Evolutionary conservation across 306 rosid species (phyloP), one percentile per base, ranked within the genome.

Genomic region (Inga oerstediana): DNA sequence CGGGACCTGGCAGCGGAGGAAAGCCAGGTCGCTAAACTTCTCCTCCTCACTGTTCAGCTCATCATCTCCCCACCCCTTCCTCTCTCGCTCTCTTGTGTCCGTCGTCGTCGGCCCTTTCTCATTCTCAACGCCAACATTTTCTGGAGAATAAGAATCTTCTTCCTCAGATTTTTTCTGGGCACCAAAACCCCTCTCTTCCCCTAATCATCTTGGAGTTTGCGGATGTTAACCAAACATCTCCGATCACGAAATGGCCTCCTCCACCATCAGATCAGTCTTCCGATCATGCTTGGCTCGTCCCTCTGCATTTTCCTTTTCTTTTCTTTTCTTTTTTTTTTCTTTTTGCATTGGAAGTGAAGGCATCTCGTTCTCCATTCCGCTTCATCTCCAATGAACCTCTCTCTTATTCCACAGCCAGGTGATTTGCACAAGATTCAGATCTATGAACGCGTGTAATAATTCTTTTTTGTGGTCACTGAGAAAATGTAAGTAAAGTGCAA

Each of bases 211-310:
- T 39, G 20, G 37, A 62, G 17, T 62, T 62, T 24, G 68, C 37
- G 3, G 19, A 7, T 62, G 68, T 10, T 35, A 61, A 39, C 32
- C 67, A 35, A 74, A 46, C 27, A 41, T 3, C 43, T 72, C 88
- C 84, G 62, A 72, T 44, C 58, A 48, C 78, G 34, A 82, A 78
- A 94, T 94, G 97, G 91, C 98, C 75, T 56, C 87, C 85, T 77
- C 85, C 76, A 89, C 93, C 77, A 85, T 90, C 58, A 89, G 97
- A 87, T 85, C 93, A 59, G 78, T 89, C 34, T 78, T 91, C 80
- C 94, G 98, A n/a, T 91, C 95, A 35, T 87, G 81, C 85, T 88
- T 92, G 2, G 81, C 83, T 45, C 75, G 76, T 13, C 66, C 84
- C 69, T 85, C 89, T 1, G 89, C 88, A 0, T 79, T 87, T 74